These are phyloP conservation scores for Hyaloscypha hepaticicola DNA, from an alignment of 495 filamentous ascomycete genomes.

Conservation along the genomic window DNA sequence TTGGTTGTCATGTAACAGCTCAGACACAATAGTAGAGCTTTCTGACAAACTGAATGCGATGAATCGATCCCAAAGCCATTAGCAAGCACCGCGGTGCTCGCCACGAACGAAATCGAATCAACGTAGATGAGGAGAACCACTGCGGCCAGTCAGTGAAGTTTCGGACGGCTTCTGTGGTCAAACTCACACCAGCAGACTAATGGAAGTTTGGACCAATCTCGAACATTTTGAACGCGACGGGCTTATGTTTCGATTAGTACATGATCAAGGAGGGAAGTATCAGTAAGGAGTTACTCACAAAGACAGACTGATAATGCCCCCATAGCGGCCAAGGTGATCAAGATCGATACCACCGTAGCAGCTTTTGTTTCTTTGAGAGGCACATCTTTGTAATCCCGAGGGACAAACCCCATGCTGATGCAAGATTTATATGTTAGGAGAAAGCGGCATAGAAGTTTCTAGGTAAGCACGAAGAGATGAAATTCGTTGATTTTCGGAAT, in stretches of 20 bases:
- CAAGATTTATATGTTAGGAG: background rate
- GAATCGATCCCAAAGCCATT: slow-evolving; percentile 48
- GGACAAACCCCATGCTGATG: background rate
- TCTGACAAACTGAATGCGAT: slow-evolving; percentile 43
- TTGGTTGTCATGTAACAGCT: slow-evolving; percentile 55
- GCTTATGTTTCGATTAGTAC: slow-evolving; percentile 11
- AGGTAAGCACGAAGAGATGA: background rate
- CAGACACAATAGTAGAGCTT: slow-evolving; percentile 49
- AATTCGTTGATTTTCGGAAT: background rate
- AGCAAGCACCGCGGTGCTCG: slow-evolving; percentile 48
- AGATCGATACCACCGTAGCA: slow-evolving; percentile 42
- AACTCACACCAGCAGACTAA: slow-evolving; percentile 47
- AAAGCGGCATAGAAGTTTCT: background rate
- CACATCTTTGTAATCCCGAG: slow-evolving; percentile 8
- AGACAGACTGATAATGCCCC: slow-evolving; percentile 45
- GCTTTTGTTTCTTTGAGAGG: slow-evolving; percentile 32
- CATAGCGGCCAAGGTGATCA: slow-evolving; percentile 42
- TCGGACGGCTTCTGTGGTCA: background rate
- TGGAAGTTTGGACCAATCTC: slow-evolving; percentile 44
- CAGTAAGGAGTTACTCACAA: slow-evolving; percentile 37
- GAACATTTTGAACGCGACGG: slow-evolving; percentile 23
- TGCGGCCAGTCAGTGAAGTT: slow-evolving; percentile 20
- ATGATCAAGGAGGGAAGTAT: background rate
- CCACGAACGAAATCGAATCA: slow-evolving; percentile 51
- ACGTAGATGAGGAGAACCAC: slow-evolving; percentile 51